phyloP scores from a whole-genome alignment of 1,284 basidiomycete genomes.

The Leccinum pallidistipes region DNA sequence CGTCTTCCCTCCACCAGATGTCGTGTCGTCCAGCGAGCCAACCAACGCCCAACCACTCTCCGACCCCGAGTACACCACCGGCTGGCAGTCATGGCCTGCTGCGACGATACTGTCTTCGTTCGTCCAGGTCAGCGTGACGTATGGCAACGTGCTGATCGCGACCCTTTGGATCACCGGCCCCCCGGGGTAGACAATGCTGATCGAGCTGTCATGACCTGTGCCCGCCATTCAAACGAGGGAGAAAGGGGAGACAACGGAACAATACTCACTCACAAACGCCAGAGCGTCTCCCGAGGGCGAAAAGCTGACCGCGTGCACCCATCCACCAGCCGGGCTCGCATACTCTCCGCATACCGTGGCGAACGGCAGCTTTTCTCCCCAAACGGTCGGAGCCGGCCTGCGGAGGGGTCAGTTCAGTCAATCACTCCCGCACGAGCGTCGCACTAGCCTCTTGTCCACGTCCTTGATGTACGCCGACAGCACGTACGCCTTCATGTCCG shows the following conservation, averaged over 20 bases:
- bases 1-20: slow-evolving; percentile 45
- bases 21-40: slow-evolving; percentile 86
- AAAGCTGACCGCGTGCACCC: slow-evolving; percentile 96
- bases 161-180: slow-evolving; percentile 73
- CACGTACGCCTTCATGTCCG: slow-evolving; percentile 96
- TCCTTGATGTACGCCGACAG: slow-evolving; percentile 99
- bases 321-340: slow-evolving; percentile 85
- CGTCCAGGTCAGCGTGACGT: slow-evolving; percentile 83
- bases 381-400: slow-evolving; percentile 87
- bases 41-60: slow-evolving; percentile 71
- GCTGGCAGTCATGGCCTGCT: slow-evolving; percentile 98
- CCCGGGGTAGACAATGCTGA: slow-evolving; percentile 86
- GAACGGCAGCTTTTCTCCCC: slow-evolving; percentile 98
- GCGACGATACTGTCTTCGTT: slow-evolving; percentile 82
- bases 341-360: slow-evolving; percentile 98
- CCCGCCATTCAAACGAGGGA: slow-evolving; percentile 1
- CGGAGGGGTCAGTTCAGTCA: neutral
- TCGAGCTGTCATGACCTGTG: slow-evolving; percentile 87
- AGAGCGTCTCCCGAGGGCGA: slow-evolving; percentile 92
- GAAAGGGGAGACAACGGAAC: neutral
- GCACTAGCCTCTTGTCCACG: slow-evolving; percentile 82
- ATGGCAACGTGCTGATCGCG: slow-evolving; percentile 75
- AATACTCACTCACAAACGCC: slow-evolving; percentile 83
- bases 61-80: slow-evolving; percentile 79
- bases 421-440: neutral